Conservation (phyloP, 2,329 filamentous ascomycete genomes). For the Akanthomyces uredinophilus region DNA sequence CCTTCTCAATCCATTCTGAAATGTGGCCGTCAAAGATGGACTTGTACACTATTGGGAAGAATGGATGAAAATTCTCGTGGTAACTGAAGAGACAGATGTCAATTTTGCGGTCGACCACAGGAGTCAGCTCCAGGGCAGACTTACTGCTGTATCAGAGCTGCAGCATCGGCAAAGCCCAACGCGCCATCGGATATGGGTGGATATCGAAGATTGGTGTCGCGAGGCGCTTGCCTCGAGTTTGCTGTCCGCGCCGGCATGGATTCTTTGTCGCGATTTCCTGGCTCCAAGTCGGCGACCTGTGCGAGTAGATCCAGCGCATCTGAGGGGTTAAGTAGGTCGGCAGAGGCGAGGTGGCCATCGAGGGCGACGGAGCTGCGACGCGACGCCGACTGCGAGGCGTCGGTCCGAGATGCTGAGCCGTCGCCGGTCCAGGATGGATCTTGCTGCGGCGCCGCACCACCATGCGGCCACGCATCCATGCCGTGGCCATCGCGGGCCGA, state of each 20-base stretch:
- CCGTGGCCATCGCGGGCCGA: not conserved
- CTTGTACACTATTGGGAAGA: constrained; percentile 62
- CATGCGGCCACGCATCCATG: constrained; percentile 16
- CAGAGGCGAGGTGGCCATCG: constrained; percentile 36
- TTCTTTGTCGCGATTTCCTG: constrained; percentile 19
- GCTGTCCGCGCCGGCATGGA: constrained; percentile 6
- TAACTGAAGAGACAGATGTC: constrained; percentile 38
- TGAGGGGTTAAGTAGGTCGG: constrained; percentile 37
- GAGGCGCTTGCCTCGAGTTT: constrained; percentile 13
- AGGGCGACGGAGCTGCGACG: constrained; percentile 20
- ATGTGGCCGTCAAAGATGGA: constrained; percentile 52
- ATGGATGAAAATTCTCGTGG: constrained; percentile 62
- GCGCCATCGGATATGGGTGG: constrained; percentile 29
- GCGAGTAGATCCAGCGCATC: constrained; percentile 37
- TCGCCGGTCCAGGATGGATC: constrained; percentile 13
- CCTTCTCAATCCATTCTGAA: constrained; percentile 51
- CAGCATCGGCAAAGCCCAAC: constrained; percentile 24
- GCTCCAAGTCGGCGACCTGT: constrained; percentile 36
- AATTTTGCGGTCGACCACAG: not conserved
- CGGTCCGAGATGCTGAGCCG: constrained; percentile 9
- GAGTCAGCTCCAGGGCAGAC: not conserved
- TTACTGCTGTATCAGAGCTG: constrained; percentile 26
- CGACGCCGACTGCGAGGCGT: constrained; percentile 14
- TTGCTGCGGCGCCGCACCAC: not conserved
- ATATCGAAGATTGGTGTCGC: constrained; percentile 20